phyloP scores from a whole-genome alignment of 2,329 filamentous ascomycete species.

The Aspergillus neoniger region DNA sequence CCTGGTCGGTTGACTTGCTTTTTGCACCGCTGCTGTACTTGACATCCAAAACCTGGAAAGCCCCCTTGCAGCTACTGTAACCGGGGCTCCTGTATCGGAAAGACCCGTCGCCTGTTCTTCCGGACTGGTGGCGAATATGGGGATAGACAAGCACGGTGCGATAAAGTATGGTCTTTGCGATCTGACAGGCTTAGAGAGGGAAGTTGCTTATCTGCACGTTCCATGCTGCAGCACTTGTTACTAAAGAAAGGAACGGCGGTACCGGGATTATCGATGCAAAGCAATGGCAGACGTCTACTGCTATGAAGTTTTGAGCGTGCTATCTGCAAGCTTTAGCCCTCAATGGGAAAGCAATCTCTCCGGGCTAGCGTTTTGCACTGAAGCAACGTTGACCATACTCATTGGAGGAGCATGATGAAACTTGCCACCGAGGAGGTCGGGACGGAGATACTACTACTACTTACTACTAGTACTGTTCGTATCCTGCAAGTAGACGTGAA shows the following conservation, averaged over 20 bases:
- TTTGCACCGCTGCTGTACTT: conserved; percentile 10
- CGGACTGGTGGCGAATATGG: conserved; percentile 13
- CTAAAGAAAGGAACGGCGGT: background rate
- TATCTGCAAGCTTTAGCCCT: conserved; percentile 2
- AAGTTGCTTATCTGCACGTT: conserved; percentile 1
- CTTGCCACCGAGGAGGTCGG: conserved; percentile 15
- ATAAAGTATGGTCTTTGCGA: conserved; percentile 11
- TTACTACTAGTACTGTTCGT: background rate
- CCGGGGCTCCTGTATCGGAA: background rate
- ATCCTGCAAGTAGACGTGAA: background rate
- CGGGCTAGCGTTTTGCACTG: conserved; percentile 1
- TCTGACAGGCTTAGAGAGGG: conserved; percentile 14
- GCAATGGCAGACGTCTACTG: background rate
- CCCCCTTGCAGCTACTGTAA: conserved; percentile 6
- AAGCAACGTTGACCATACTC: background rate
- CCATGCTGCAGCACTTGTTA: background rate
- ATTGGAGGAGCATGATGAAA: background rate
- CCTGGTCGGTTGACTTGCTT: conserved; percentile 2
- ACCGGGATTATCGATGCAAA: background rate
- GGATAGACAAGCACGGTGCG: background rate
- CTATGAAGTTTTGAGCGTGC: background rate
- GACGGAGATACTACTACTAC: background rate
- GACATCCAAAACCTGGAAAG: conserved; percentile 10
- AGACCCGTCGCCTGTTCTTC: background rate
- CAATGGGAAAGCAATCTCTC: no score